phyloP scores from a whole-genome alignment of 805 yeast genomes.

The Candida andamanensis region DNA sequence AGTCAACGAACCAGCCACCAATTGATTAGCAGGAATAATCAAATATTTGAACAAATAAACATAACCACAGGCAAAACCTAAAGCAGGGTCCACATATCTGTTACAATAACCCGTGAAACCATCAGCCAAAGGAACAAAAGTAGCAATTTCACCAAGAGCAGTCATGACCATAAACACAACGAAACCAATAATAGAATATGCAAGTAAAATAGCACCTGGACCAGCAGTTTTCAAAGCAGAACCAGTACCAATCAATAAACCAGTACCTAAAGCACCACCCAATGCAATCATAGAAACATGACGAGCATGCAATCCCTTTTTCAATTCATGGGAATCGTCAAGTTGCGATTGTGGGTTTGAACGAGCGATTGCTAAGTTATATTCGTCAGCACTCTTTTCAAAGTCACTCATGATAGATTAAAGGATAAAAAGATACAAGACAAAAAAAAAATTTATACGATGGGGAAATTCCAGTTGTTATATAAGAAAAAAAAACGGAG shows the following conservation, averaged over 20 bases:
- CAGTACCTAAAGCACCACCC: conserved; percentile 83
- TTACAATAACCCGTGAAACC: conserved; percentile 65
- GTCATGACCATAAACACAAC: conserved; percentile 67
- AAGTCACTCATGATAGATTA: conserved; percentile 4
- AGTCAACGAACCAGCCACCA: conserved; percentile 56
- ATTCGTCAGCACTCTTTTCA: conserved; percentile 25
- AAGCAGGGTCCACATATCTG: conserved; percentile 59
- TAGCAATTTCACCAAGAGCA: conserved; percentile 64
- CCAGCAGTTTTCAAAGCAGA: conserved; percentile 67
- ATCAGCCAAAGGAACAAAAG: conserved; percentile 59
- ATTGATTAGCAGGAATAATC: conserved; percentile 57
- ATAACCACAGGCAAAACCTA: conserved; percentile 67
- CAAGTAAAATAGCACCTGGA: conserved; percentile 57
- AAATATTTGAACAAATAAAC: conserved; percentile 52
- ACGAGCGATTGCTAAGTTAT: conserved; percentile 41
- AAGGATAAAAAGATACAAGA: too few relatives aligned
- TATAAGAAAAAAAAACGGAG: too few relatives aligned
- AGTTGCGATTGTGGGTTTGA: conserved; percentile 37
- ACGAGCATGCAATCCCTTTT: conserved; percentile 45
- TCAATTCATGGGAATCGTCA: conserved; percentile 40
- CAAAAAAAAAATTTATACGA: too few relatives aligned
- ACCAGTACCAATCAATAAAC: conserved; percentile 69
- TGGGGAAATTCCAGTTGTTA: too few relatives aligned
- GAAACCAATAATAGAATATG: conserved; percentile 67
- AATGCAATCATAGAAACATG: conserved; percentile 72